Percentiles rank a stretch among this genome's conserved stretches.
Evolutionary conservation across 768 basidiomycete genomes (phyloP).

Genomic region (Mrakia frigida): DNA sequence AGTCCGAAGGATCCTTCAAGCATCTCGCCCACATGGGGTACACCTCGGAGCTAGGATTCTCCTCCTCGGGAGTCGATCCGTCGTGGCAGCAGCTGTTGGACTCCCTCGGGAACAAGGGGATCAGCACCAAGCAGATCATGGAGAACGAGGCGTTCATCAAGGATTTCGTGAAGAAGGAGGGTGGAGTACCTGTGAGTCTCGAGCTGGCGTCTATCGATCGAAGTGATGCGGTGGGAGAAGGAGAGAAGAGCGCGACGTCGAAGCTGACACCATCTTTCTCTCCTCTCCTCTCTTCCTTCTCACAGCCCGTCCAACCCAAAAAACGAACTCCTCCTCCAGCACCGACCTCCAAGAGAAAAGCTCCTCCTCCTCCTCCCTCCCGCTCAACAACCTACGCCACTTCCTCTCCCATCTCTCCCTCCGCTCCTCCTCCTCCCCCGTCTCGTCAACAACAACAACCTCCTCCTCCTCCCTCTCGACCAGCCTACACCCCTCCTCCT

Average conservation of each 20-base stretch:
- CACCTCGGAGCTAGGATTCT: slow-evolving; percentile 78
- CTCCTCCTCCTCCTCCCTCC: slow-evolving; percentile 43
- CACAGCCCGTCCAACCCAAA: slow-evolving; percentile 36
- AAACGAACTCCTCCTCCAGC: slow-evolving; percentile 53
- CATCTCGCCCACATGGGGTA: slow-evolving; percentile 96
- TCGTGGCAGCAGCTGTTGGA: slow-evolving; percentile 74
- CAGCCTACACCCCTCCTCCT: not conserved
- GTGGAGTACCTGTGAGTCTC: slow-evolving; percentile 39
- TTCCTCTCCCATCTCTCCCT: slow-evolving; percentile 32
- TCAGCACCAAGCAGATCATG: slow-evolving; percentile 61
- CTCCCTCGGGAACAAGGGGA: slow-evolving; percentile 59
- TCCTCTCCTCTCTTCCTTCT: not conserved
- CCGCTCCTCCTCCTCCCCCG: slow-evolving; percentile 45
- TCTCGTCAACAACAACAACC: not conserved
- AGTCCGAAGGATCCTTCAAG: slow-evolving; percentile 57
- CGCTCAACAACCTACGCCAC: slow-evolving; percentile 21
- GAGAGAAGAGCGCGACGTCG: not conserved
- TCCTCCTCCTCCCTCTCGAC: slow-evolving; percentile 3
- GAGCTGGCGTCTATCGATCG: no score
- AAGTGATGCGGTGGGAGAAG: no score
- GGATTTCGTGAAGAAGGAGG: slow-evolving; percentile 61
- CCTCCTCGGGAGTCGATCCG: slow-evolving; percentile 77
- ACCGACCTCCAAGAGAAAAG: slow-evolving; percentile 47
- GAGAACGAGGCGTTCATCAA: slow-evolving; percentile 86
- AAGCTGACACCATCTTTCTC: not conserved